Evolutionary conservation across 345 rosid species (phyloP).

Genomic region (Gossypium turneri): DNA sequence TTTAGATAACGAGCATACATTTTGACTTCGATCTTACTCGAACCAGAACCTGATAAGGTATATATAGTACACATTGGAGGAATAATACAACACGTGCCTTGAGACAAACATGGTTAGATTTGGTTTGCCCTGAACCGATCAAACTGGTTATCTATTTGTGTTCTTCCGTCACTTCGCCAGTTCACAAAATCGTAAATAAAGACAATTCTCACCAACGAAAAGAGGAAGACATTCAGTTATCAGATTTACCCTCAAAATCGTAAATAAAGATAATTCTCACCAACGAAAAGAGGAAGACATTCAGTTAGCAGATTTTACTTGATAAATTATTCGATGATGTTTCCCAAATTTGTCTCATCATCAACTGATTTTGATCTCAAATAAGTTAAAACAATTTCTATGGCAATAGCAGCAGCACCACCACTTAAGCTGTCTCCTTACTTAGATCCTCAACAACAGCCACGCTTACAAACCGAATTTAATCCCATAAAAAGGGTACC

Average conservation of each 20-base stretch:
- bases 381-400: background rate
- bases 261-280: background rate
- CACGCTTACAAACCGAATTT: background rate
- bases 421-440: conserved; percentile 23
- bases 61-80: background rate
- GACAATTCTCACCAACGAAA: background rate
- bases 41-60: no score
- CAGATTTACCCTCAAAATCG: background rate
- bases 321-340: background rate
- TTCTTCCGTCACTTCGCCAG: background rate
- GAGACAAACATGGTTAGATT: background rate
- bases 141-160: background rate
- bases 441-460: conserved; percentile 31
- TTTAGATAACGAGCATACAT: no score
- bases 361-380: background rate
- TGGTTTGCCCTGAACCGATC: background rate
- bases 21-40: no score
- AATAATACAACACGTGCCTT: background rate
- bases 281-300: background rate
- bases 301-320: no score
- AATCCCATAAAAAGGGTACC: conserved; percentile 21
- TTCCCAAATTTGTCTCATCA: background rate
- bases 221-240: background rate
- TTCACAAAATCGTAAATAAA: background rate
- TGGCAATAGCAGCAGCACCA: background rate